A percentile compares a stretch with the other conserved stretches of the same genome.
Evolutionary conservation across 78 protist genomes (phyloP).

Genomic region (Polysphondylium violaceum): DNA sequence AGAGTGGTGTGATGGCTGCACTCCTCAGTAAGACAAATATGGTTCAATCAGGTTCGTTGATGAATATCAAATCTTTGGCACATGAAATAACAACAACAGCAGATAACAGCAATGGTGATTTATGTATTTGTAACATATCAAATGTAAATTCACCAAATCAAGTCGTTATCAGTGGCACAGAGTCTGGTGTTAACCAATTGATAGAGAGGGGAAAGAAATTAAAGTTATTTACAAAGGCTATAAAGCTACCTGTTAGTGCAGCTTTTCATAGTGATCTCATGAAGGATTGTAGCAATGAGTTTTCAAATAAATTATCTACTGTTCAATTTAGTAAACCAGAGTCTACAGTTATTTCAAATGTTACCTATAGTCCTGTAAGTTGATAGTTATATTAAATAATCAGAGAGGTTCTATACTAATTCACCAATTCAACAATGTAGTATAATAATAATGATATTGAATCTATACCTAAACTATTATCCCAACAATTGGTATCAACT

Average conservation of each 20-base stretch:
- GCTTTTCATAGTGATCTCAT: slow-evolving; percentile 53
- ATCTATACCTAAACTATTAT: slow-evolving; percentile 15
- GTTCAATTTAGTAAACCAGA: neutral
- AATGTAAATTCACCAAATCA: slow-evolving; percentile 67
- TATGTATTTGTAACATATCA: slow-evolving; percentile 8
- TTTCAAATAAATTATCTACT: neutral
- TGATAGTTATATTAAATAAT: too few relatives aligned
- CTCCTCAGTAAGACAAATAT: slow-evolving; percentile 23
- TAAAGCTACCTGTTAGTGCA: slow-evolving; percentile 51
- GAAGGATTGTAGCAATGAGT: slow-evolving; percentile 16
- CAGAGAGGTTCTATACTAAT: too few relatives aligned
- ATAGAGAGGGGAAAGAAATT: neutral
- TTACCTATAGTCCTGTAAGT: slow-evolving; percentile 30
- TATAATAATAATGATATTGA: neutral
- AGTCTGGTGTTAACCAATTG: slow-evolving; percentile 11
- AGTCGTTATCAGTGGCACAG: slow-evolving; percentile 63
- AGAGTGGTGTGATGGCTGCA: slow-evolving; percentile 47
- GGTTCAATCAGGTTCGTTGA: neutral
- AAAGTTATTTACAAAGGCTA: slow-evolving; percentile 2
- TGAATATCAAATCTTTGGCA: neutral
- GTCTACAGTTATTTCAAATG: slow-evolving; percentile 46
- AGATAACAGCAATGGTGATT: neutral
- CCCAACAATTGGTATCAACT: slow-evolving; percentile 29
- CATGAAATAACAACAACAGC: neutral
- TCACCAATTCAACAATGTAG: neutral